phyloP scores from a whole-genome alignment of 495 filamentous ascomycete species.

The Podospora sp. region DNA sequence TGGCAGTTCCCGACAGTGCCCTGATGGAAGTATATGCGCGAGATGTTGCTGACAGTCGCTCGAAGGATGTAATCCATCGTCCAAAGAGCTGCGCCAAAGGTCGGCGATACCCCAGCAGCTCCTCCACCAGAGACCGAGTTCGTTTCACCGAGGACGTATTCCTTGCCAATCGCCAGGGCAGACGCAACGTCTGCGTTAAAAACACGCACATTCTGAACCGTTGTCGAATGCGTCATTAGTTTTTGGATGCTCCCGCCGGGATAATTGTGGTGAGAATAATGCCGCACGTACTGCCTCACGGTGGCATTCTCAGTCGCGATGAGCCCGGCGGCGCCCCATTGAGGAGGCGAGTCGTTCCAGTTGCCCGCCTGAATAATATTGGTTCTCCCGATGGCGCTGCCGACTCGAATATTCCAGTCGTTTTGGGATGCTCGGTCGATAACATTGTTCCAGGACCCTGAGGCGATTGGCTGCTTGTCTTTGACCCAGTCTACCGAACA shows the following conservation, averaged over 20 bases:
- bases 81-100: conserved; percentile 62
- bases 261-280: conserved; percentile 64
- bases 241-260: conserved; percentile 53
- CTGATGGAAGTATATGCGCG: conserved; percentile 63
- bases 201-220: conserved; percentile 41
- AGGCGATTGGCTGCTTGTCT: conserved; percentile 55
- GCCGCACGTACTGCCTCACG: conserved; percentile 52
- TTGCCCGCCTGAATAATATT: conserved; percentile 62
- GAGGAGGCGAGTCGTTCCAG: conserved; percentile 55
- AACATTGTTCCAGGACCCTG: conserved; percentile 56
- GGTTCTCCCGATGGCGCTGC: conserved; percentile 46
- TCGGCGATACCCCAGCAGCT: conserved; percentile 55
- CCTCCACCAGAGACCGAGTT: conserved; percentile 58
- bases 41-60: conserved; percentile 47
- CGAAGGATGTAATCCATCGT: conserved; percentile 62
- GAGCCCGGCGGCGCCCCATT: conserved; percentile 54
- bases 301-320: conserved; percentile 52
- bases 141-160: conserved; percentile 62
- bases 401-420: conserved; percentile 56
- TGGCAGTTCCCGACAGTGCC: conserved; percentile 64
- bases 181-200: conserved; percentile 56
- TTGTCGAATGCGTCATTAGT: conserved; percentile 56
- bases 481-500: conserved; percentile 41
- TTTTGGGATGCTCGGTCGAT: conserved; percentile 58
- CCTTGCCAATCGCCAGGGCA: conserved; percentile 47